Conservation (phyloP, 2,329 filamentous ascomycete genomes). For the Cordyceps cicadae region DNA sequence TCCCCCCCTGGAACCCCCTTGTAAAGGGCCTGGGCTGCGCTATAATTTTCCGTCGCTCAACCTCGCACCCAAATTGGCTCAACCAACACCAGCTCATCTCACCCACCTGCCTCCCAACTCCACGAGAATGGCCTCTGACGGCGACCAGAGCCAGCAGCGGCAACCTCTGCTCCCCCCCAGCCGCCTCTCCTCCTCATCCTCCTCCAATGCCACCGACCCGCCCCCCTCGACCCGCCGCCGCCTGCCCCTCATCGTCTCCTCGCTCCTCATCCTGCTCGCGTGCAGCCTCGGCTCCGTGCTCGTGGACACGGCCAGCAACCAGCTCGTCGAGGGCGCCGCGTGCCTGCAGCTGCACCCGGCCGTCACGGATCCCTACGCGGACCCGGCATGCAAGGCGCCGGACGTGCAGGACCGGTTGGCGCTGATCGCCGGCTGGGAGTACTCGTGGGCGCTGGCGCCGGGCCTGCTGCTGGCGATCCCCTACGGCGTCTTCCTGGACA, state of each 20-base stretch:
- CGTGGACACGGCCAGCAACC: neutral
- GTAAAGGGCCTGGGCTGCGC: neutral
- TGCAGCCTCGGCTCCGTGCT: neutral
- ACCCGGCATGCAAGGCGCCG: slow-evolving; percentile 2
- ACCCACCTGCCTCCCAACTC: neutral
- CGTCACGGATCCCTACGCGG: neutral
- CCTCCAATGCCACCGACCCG: neutral
- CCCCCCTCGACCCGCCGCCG: neutral
- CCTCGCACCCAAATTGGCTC: neutral
- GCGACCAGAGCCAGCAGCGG: neutral
- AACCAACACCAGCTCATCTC: neutral
- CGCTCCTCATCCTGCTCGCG: neutral
- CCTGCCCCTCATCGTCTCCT: neutral
- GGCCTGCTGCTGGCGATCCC: slow-evolving; percentile 2
- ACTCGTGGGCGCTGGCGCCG: neutral
- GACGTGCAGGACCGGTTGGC: slow-evolving; percentile 6
- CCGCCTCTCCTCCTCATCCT: neutral
- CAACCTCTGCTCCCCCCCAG: neutral
- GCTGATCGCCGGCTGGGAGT: slow-evolving; percentile 3
- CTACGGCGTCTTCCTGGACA: slow-evolving; percentile 4
- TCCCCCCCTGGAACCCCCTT: neutral
- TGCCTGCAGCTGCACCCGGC: slow-evolving; percentile 2
- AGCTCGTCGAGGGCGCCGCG: slow-evolving; percentile 8
- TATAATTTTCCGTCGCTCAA: neutral
- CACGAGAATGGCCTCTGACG: neutral